Base-by-base conservation (phyloP, 306 rosid genomes). In the Begonia peltatifolia region DNA sequence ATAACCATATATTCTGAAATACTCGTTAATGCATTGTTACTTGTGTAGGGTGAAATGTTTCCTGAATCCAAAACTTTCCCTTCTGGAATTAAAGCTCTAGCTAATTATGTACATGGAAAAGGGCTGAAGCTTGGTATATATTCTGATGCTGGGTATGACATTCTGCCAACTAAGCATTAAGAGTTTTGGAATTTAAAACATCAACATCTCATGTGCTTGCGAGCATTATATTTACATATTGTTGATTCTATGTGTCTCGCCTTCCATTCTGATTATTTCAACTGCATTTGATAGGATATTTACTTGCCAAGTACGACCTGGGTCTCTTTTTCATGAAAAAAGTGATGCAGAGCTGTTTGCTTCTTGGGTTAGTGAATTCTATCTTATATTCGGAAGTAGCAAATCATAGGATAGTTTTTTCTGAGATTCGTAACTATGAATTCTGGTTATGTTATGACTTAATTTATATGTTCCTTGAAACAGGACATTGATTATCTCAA, bases 241-340 rank as follows among this genome's bases (percentile, higher is more conserved):
- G 43, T 25, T n/a, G 25, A 14, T 49, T 20, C 50, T 48, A 64
- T 22, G 8, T 30, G 38, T 5, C 6, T 30, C 57, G 30, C 44
- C 41, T 58, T 58, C 55, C 53, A 48, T 56, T 57, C 56, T 65
- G 58, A 74, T n/a, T 23, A 43, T 58, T 35, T 60, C 46, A 16
- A 62, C 59, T 81, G 56, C 64, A 69, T 46, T 25, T 57, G 57
- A 17, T 56, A 90, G 99, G 83, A 36, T 1, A 44, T 90, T 76
- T 63, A 90, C 99, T 25, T 90, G 99, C 71, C 82, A 90, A 85
- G 94, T 80, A 63, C 95, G 92, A 66, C 95, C 95, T 14, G 99
- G 99, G 41, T 90, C 99, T 12, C 75, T 90, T 65, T 71, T 55
- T 68, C 84, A 78, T 70, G 99, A 90, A 80, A 62, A 25, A 50